Percentiles rank a stretch among this genome's conserved stretches.
These are phyloP conservation scores for Ogataea minuta DNA, from an alignment of 805 yeast genomes.

Conservation along the genomic window DNA sequence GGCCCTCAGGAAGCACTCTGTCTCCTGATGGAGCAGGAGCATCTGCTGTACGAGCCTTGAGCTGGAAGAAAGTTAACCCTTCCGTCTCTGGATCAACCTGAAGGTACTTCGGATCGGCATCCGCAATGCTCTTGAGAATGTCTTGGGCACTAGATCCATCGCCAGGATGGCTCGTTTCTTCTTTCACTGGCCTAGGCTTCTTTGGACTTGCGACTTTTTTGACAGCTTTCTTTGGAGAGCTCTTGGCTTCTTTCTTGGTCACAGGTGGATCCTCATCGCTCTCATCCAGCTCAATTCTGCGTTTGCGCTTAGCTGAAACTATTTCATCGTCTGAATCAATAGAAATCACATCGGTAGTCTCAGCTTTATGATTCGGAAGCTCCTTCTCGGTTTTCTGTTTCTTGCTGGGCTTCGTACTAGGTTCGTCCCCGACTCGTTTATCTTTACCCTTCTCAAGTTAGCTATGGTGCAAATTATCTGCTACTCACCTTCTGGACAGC, in stretches of 20 bases:
- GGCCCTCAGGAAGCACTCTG: conserved; percentile 71
- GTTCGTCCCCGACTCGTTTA: background rate
- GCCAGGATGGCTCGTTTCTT: background rate
- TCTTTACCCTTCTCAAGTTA: conserved; percentile 6
- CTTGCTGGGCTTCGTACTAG: conserved; percentile 1
- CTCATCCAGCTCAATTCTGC: conserved; percentile 4
- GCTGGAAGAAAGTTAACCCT: conserved; percentile 52
- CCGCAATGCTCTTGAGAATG: conserved; percentile 63
- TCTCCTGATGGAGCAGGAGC: conserved; percentile 34
- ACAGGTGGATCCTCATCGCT: conserved; percentile 4
- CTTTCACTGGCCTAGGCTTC: background rate
- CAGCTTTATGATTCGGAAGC: too few species aligned
- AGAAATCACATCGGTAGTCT: conserved; percentile 1
- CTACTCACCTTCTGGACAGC: conserved; percentile 26
- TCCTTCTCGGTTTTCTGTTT: conserved; percentile 7
- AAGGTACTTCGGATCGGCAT: conserved; percentile 55
- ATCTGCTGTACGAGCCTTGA: conserved; percentile 45
- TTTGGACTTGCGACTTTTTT: conserved; percentile 2
- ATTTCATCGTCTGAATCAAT: conserved; percentile 9
- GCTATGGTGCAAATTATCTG: background rate
- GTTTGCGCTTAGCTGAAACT: conserved; percentile 1
- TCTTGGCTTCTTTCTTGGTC: background rate
- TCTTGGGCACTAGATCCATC: conserved; percentile 46
- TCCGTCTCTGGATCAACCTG: conserved; percentile 43
- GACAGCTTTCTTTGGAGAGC: conserved; percentile 6